These are phyloP conservation scores for Inonotus hispidus DNA, from an alignment of 1,284 basidiomycete species.

Conservation along the genomic window DNA sequence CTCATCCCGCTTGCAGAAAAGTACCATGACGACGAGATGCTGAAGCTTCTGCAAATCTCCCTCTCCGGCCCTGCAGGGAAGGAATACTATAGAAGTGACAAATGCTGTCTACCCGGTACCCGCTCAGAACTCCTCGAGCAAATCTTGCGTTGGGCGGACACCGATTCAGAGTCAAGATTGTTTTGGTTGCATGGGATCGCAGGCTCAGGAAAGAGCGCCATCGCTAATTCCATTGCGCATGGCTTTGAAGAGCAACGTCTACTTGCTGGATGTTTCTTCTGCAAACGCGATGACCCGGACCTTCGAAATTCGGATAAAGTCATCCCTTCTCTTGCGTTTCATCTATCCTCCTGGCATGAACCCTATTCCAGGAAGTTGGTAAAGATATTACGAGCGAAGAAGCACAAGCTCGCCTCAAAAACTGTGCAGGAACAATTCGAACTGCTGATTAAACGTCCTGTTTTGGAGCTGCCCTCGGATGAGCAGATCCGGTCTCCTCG, in stretches of 20 bases:
- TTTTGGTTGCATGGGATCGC: constrained; percentile 10
- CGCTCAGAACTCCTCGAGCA: not conserved
- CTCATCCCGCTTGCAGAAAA: not conserved
- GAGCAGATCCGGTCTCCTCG: not conserved
- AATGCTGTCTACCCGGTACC: not conserved
- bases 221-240: constrained; percentile 1
- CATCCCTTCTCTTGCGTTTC: constrained; percentile 4
- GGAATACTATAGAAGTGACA: not conserved
- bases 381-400: not conserved
- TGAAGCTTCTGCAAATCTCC: not conserved
- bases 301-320: not conserved
- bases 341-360: constrained; percentile 1
- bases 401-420: not conserved
- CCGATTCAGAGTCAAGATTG: not conserved
- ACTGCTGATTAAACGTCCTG: not conserved
- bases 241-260: not conserved
- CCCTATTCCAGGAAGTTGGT: not conserved
- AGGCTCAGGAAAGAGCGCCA: constrained; percentile 14
- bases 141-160: not conserved
- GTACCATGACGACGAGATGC: not conserved
- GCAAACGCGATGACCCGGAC: constrained; percentile 5
- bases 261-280: constrained; percentile 10
- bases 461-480: not conserved
- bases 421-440: constrained; percentile 10
- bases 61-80: not conserved